These are phyloP conservation scores for Colletotrichum nymphaeae DNA, from an alignment of 2,329 filamentous ascomycete genomes.

Conservation along the genomic window DNA sequence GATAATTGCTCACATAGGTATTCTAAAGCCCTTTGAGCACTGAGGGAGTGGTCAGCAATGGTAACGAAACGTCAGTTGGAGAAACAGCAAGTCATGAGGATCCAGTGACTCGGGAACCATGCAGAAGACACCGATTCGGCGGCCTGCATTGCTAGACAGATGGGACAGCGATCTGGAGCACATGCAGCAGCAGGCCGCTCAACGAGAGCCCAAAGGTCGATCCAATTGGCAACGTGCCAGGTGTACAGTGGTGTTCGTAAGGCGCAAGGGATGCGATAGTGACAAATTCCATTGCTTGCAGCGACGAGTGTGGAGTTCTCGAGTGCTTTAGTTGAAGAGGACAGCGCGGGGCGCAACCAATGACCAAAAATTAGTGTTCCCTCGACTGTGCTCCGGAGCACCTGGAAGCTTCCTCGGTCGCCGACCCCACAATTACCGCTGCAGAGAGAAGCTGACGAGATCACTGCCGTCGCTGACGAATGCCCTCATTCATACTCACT, in stretches of 20 bases:
- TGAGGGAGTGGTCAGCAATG: not conserved
- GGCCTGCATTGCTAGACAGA: slow-evolving; percentile 3
- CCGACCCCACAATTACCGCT: slow-evolving; percentile 12
- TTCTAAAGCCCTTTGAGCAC: not conserved
- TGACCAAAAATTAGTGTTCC: not conserved
- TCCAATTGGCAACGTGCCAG: not conserved
- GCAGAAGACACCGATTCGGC: slow-evolving; percentile 24
- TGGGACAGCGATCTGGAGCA: slow-evolving; percentile 15
- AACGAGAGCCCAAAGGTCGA: not conserved
- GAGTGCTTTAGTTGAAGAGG: not conserved
- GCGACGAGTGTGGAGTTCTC: not conserved
- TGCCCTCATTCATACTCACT: not conserved
- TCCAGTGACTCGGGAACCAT: slow-evolving; percentile 29
- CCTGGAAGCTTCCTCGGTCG: slow-evolving; percentile 30
- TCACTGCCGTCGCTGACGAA: not conserved
- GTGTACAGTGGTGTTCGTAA: no score
- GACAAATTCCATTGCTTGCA: not conserved
- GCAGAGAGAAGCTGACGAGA: slow-evolving; percentile 14
- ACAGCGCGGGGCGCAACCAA: not conserved
- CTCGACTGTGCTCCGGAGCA: not conserved
- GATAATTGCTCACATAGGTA: not conserved
- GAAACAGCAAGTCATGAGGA: not conserved
- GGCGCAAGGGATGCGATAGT: not conserved
- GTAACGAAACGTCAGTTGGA: not conserved
- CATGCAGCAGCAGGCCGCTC: slow-evolving; percentile 25